A percentile compares a stretch with the other conserved stretches of the same genome.
phyloP scores from a whole-genome alignment of 2,329 filamentous ascomycete species.

The Monosporascus sp. region DNA sequence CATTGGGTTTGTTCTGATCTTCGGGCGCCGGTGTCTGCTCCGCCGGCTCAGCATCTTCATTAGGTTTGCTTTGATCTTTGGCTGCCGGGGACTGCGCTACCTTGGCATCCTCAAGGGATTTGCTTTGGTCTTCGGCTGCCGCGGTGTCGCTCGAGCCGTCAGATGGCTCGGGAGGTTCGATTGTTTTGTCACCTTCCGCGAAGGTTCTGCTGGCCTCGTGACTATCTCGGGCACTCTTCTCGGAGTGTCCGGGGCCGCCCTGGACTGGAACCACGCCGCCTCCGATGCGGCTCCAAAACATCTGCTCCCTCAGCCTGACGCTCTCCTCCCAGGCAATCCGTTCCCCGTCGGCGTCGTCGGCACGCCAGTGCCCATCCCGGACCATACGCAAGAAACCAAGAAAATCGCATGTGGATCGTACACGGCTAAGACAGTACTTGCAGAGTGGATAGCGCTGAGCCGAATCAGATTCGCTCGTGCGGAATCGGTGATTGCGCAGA shows the following conservation, averaged over 20 bases:
- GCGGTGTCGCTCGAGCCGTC: conserved; percentile 8
- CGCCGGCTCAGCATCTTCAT: not conserved
- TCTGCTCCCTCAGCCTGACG: conserved; percentile 80
- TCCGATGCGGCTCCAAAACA: conserved; percentile 94
- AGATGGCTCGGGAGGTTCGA: conserved; percentile 4
- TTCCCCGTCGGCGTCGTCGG: conserved; percentile 77
- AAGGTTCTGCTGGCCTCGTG: conserved; percentile 22
- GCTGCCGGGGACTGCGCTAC: not conserved
- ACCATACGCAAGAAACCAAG: conserved; percentile 86
- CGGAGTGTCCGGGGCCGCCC: conserved; percentile 20
- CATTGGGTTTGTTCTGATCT: not conserved
- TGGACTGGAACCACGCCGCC: conserved; percentile 76
- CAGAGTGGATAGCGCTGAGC: conserved; percentile 89
- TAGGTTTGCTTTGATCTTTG: not conserved
- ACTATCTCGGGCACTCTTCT: conserved; percentile 29
- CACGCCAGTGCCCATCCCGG: conserved; percentile 86
- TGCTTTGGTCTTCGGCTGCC: conserved; percentile 3
- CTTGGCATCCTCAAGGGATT: conserved; percentile 3
- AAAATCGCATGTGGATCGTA: conserved; percentile 88
- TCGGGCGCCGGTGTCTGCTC: not conserved
- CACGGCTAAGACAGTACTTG: conserved; percentile 75
- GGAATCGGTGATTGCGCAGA: conserved; percentile 78
- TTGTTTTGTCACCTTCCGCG: conserved; percentile 5
- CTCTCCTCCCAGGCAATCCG: conserved; percentile 93
- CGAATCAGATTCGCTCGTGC: conserved; percentile 78